Percentiles rank a stretch among this genome's conserved stretches.
These are phyloP conservation scores for Allomyces macrogynus DNA, from an alignment of 192 early-diverging fungal species.

Conservation along the genomic window DNA sequence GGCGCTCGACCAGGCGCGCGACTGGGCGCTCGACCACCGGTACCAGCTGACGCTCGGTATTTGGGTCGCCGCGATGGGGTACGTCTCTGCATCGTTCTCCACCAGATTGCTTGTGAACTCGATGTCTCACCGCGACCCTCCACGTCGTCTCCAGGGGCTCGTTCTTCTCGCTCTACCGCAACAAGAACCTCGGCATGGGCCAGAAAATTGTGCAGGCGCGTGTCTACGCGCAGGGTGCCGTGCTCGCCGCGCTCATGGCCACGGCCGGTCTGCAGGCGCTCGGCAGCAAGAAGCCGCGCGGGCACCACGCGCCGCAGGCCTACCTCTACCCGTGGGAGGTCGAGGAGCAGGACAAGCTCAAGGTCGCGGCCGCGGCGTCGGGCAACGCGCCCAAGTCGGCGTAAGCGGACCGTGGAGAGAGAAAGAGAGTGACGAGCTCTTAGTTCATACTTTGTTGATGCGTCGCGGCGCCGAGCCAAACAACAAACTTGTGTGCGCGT, in stretches of 20 bases:
- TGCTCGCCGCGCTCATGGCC: conserved; percentile 34
- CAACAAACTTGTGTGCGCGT: no score
- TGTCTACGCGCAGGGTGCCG: conserved; percentile 48
- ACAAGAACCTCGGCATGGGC: conserved; percentile 20
- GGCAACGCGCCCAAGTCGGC: no score
- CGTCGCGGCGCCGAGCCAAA: no score
- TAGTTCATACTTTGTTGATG: no score
- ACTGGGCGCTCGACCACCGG: not conserved
- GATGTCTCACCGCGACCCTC: not conserved
- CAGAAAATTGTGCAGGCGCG: conserved; percentile 50
- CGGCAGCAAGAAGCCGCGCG: not conserved
- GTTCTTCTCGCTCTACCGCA: not conserved
- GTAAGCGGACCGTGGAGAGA: no score
- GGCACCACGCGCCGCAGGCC: not conserved
- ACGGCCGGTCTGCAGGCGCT: conserved; percentile 21
- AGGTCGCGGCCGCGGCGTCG: not conserved
- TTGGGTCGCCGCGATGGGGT: not conserved
- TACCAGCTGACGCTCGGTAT: not conserved
- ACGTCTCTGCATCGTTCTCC: not conserved
- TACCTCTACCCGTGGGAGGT: not conserved
- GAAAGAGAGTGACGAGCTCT: no score
- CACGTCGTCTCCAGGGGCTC: not conserved
- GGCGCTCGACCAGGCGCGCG: not conserved
- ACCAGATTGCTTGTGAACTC: not conserved
- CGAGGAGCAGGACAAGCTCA: not conserved